Evolutionary conservation across 2,329 filamentous ascomycete species (phyloP).

Genomic region (Aspergillus terreus): DNA sequence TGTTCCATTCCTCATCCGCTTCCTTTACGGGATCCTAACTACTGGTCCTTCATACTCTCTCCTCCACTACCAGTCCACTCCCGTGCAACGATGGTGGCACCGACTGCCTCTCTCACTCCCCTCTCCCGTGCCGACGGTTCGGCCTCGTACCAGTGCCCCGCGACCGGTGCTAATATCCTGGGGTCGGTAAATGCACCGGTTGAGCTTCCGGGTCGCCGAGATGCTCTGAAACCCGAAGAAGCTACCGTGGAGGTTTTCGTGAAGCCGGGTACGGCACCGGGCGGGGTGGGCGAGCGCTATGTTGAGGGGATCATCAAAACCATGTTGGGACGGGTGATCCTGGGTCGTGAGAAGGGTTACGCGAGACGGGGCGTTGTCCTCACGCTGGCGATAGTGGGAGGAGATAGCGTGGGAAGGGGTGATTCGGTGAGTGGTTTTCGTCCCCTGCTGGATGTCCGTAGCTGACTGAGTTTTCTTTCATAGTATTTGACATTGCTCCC

Average conservation of each 20-base stretch:
- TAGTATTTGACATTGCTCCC: constrained; percentile 78
- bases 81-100: constrained; percentile 29
- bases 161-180: constrained; percentile 70
- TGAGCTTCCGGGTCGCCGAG: constrained; percentile 74
- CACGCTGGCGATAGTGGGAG: constrained; percentile 40
- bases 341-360: constrained; percentile 41
- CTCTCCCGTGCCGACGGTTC: constrained; percentile 39
- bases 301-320: constrained; percentile 59
- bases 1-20: too few relatives aligned
- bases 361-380: constrained; percentile 41
- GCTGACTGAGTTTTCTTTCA: constrained; percentile 9
- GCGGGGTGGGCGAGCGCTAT: constrained; percentile 78
- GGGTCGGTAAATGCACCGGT: constrained; percentile 89
- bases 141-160: constrained; percentile 38
- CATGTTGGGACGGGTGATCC: constrained; percentile 36
- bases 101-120: constrained; percentile 30
- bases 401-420: constrained; percentile 31
- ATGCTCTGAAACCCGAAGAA: constrained; percentile 82
- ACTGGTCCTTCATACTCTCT: background rate
- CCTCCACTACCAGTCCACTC: background rate
- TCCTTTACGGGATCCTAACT: background rate
- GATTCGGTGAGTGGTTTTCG: constrained; percentile 30
- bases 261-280: constrained; percentile 78
- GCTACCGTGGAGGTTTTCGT: constrained; percentile 86
- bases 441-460: background rate